Evolutionary conservation across 2,329 filamentous ascomycete species (phyloP).

Genomic region (Xylariomycetidae sp.): DNA sequence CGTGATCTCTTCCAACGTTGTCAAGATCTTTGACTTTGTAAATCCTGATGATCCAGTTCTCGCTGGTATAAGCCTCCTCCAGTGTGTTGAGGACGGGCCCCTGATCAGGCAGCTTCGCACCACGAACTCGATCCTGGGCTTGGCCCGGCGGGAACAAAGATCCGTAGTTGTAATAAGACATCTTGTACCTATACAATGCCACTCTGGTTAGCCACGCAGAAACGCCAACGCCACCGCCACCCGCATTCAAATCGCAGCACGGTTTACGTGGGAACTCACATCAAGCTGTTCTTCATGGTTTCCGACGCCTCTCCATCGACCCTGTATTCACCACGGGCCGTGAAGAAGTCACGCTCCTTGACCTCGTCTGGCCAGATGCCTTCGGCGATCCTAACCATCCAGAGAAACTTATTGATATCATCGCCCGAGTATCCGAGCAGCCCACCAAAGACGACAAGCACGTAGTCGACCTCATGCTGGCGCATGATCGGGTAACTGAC

Average conservation of each 20-base stretch:
- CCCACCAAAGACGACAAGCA: conserved; percentile 95
- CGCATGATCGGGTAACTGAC: conserved; percentile 98
- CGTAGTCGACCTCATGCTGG: conserved; percentile 97
- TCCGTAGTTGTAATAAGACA: conserved; percentile 99
- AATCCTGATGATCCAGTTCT: conserved; percentile 99
- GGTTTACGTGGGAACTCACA: conserved; percentile 56
- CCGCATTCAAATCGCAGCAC: neutral
- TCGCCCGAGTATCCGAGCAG: conserved; percentile 96
- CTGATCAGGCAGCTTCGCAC: conserved; percentile 72
- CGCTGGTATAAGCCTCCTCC: conserved; percentile 96
- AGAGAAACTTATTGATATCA: conserved; percentile 99
- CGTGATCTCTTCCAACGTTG: conserved; percentile 88
- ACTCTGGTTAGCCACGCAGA: too few species aligned
- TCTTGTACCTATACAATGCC: conserved; percentile 84
- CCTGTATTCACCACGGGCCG: conserved; percentile 84
- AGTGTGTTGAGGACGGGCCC: conserved; percentile 82
- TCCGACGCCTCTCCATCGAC: conserved; percentile 91
- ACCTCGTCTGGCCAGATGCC: conserved; percentile 99
- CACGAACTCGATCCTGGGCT: conserved; percentile 84
- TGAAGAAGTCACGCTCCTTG: conserved; percentile 96
- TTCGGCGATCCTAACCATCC: conserved; percentile 99
- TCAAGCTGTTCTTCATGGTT: conserved; percentile 98
- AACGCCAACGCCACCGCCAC: too few species aligned
- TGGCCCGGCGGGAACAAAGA: conserved; percentile 87
- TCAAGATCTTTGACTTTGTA: conserved; percentile 99